phyloP scores from a whole-genome alignment of 1,284 basidiomycete genomes.

The Cutaneotrichosporon curvatum region DNA sequence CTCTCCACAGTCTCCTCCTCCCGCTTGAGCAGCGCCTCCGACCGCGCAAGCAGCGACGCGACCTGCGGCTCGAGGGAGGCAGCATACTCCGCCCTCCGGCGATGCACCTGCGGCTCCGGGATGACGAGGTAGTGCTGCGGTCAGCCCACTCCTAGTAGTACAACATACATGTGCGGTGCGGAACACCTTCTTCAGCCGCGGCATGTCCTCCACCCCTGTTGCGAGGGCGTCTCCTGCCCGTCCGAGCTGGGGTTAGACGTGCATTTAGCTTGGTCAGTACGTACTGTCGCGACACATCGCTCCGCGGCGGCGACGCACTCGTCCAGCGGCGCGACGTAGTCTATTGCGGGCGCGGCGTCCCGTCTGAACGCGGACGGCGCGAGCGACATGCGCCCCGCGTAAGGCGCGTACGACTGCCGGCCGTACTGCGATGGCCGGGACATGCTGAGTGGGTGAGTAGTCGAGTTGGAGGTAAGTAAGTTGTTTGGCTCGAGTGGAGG shows the following conservation, averaged over 20 bases:
- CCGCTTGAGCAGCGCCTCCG: conserved; percentile 25
- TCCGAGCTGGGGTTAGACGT: conserved; percentile 14
- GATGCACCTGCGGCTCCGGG: conserved; percentile 32
- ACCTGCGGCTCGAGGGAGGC: conserved; percentile 41
- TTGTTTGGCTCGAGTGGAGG: background rate
- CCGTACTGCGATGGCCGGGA: conserved; percentile 5
- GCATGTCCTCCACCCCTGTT: conserved; percentile 37
- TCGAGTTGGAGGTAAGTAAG: too few species aligned
- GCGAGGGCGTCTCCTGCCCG: conserved; percentile 23
- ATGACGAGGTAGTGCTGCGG: conserved; percentile 41
- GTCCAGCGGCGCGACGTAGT: conserved; percentile 22
- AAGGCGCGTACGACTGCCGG: background rate
- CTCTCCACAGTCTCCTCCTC: conserved; percentile 22
- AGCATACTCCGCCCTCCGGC: conserved; percentile 34
- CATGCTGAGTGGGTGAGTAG: background rate
- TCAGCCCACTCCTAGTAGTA: background rate
- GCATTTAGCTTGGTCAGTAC: conserved; percentile 1
- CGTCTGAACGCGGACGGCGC: background rate
- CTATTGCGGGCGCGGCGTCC: background rate
- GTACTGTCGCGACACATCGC: conserved; percentile 23
- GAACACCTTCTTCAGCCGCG: conserved; percentile 36
- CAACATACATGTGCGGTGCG: conserved; percentile 37
- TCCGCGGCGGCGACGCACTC: conserved; percentile 42
- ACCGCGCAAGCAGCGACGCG: conserved; percentile 34
- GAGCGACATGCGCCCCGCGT: background rate